phyloP scores from a whole-genome alignment of 2,329 filamentous ascomycete genomes.

The Elsinoe fawcettii region DNA sequence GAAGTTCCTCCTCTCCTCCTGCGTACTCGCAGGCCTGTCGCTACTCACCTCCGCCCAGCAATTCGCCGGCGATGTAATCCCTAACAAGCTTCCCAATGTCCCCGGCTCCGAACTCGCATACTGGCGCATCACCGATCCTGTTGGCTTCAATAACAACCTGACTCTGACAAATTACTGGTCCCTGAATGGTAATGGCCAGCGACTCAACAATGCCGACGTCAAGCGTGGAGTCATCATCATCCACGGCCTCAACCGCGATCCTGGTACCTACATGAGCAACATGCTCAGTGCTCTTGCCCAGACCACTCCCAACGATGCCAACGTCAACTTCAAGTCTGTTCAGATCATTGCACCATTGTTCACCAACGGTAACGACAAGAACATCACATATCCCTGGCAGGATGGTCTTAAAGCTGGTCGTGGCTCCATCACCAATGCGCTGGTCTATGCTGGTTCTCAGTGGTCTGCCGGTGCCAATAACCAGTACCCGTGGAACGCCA shows the following conservation, averaged over 20 bases:
- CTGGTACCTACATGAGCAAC: constrained; percentile 28
- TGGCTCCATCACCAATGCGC: constrained; percentile 28
- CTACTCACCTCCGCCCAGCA: constrained; percentile 24
- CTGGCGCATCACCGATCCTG: constrained; percentile 28
- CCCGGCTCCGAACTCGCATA: constrained; percentile 29
- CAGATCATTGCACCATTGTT: constrained; percentile 31
- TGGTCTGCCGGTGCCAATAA: constrained; percentile 31
- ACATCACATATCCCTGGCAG: constrained; percentile 29
- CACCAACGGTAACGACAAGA: constrained; percentile 32
- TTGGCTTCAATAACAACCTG: constrained; percentile 22
- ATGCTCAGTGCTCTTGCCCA: constrained; percentile 28
- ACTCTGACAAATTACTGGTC: constrained; percentile 32
- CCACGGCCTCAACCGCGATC: constrained; percentile 30
- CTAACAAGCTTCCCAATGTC: constrained; percentile 26
- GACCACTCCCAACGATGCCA: constrained; percentile 21
- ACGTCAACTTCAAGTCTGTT: constrained; percentile 27
- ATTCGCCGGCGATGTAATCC: constrained; percentile 28
- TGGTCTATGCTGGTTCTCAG: constrained; percentile 31
- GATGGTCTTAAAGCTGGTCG: constrained; percentile 20
- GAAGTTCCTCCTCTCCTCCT: not conserved
- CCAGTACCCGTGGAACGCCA: constrained; percentile 28
- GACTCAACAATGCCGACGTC: constrained; percentile 23
- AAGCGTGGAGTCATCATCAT: constrained; percentile 31
- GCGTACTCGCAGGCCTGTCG: constrained; percentile 5
- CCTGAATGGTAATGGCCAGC: constrained; percentile 23